Evolutionary conservation across 441 rosid genomes (phyloP).

Genomic region (Eugenia klotzschiana): DNA sequence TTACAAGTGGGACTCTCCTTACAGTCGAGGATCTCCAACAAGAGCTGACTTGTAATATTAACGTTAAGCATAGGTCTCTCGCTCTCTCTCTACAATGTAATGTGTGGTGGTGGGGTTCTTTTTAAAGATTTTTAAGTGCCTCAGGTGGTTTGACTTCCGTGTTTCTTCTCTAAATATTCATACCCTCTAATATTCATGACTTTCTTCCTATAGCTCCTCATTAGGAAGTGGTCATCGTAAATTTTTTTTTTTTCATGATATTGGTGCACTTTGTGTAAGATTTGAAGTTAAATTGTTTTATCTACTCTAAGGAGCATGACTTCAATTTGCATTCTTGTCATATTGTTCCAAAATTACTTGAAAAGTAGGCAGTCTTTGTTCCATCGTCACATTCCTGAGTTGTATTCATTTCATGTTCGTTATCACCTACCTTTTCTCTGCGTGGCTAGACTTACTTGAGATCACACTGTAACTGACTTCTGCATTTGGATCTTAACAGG

Average conservation of each 20-base stretch:
- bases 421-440: background rate
- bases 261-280: background rate
- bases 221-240: background rate
- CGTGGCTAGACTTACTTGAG: background rate
- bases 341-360: background rate
- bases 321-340: background rate
- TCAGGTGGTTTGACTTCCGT: background rate
- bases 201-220: background rate
- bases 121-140: background rate
- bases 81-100: background rate
- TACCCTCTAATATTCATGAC: background rate
- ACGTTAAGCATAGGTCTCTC: slow-evolving; percentile 77
- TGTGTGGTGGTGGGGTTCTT: background rate
- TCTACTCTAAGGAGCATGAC: background rate
- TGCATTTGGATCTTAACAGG: slow-evolving; percentile 23
- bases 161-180: background rate
- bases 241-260: background rate
- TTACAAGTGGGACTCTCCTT: slow-evolving; percentile 56
- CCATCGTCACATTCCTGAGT: background rate
- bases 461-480: background rate
- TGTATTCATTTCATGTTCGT: background rate
- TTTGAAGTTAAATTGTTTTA: background rate
- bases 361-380: background rate
- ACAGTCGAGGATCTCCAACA: slow-evolving; percentile 84
- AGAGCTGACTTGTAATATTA: slow-evolving; percentile 69